Evolutionary conservation across 805 yeast species (phyloP), one percentile per base, ranked within the genome.

Genomic region (Torulaspora delbrueckii): DNA sequence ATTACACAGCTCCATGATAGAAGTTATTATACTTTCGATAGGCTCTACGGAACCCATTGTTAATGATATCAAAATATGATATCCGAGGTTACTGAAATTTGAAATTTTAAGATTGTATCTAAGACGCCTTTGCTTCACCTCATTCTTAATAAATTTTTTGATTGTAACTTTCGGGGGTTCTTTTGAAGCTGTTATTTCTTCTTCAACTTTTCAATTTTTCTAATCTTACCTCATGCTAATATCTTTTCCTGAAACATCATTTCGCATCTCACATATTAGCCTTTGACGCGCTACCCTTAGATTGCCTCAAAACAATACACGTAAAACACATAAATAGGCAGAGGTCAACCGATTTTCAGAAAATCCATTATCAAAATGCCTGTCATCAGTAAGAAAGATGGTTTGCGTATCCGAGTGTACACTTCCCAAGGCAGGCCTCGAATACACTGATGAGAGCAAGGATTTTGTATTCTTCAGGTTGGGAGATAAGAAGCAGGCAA

Each of bases 381-480:
- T 1, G 18, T 16, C 25, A 5, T n/a, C n/a, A 28, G 10, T 8
- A 9, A 8, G 27, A 32, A 30, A 42, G 19, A 31, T 42, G 46
- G 27, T 37, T 9, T 42, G 27, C 22, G 37, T 19, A 5, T 35
- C 42, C 9, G 50, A 46, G 24, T 46, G 50, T 36, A 7, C 26
- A 13, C 34, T 46, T 9, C 50, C 50, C n/a, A 42, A 36, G 14
- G 9, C 34, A 6, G 31, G n/a, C 9, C 22, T 12, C 5, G 27
- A 27, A 13, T 8, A 35, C 9, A 35, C 16, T 2, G 19, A 35
- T 22, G 37, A 18, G 5, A 16, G 23, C 9, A 42, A 35, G 38
- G 46, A 48, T 23, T 45, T 48, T 27, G 16, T 42, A 26, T 48
- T 48, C 35, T 37, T 48, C 41, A 38, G 33, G 22, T n/a, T 10